Evolutionary conservation across 169 alveolate species (phyloP).

Genomic region (Eimeria acervulina): DNA sequence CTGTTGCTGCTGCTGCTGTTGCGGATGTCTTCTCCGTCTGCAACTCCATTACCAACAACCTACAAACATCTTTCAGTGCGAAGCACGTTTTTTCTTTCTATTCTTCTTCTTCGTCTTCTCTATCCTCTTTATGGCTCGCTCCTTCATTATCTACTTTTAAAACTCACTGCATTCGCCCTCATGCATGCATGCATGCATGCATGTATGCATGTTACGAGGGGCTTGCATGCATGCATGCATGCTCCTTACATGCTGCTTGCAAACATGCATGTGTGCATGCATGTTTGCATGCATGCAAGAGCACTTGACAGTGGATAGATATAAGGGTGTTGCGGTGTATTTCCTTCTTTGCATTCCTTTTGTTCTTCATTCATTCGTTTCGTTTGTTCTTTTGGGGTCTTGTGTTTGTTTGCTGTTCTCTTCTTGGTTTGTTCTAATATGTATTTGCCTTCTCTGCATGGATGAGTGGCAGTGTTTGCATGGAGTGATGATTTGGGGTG

Average conservation of each 20-base stretch:
- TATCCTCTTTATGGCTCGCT: too few relatives aligned
- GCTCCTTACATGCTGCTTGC: too few relatives aligned
- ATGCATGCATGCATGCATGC: conserved; percentile 3
- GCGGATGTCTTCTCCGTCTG: conserved; percentile 92
- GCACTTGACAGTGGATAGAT: background rate
- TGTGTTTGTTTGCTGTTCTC: background rate
- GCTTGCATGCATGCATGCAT: too few relatives aligned
- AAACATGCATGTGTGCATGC: too few relatives aligned
- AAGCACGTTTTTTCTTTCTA: background rate
- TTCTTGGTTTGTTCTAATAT: too few relatives aligned
- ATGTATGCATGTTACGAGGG: background rate
- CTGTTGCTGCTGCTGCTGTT: conserved; percentile 89
- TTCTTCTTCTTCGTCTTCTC: background rate
- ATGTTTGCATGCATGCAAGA: too few relatives aligned
- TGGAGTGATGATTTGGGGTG: too few relatives aligned
- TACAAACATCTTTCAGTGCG: conserved; percentile 84
- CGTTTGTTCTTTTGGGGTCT: background rate
- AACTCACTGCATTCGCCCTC: background rate
- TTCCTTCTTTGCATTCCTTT: background rate
- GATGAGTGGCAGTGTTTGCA: too few relatives aligned
- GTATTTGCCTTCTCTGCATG: too few relatives aligned
- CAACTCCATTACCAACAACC: conserved; percentile 92
- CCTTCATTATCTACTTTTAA: too few relatives aligned
- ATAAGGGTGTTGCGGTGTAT: background rate
- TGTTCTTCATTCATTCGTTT: background rate